phyloP scores from a whole-genome alignment of 306 rosid species.

The Quercus glauca region DNA sequence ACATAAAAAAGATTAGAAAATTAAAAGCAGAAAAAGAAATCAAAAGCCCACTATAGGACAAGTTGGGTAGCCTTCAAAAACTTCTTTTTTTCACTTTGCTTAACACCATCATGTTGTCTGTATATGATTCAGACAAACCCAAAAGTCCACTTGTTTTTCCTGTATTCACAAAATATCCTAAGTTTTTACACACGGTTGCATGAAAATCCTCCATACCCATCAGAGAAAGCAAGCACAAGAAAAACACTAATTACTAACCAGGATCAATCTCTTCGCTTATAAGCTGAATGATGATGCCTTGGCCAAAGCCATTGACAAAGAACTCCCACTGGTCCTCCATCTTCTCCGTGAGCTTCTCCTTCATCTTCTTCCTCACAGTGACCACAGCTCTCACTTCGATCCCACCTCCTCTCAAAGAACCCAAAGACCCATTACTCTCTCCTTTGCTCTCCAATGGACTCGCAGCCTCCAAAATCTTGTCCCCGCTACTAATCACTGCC shows the following conservation, averaged over 20 bases:
- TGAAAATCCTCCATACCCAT: not conserved
- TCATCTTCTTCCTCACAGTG: constrained; percentile 74
- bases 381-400: constrained; percentile 60
- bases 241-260: constrained; percentile 28
- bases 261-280: constrained; percentile 72
- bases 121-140: not conserved
- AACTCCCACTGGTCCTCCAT: constrained; percentile 76
- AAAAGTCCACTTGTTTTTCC: not conserved
- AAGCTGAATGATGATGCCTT: constrained; percentile 76
- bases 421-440: constrained; percentile 27
- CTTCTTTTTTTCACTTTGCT: not conserved
- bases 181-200: not conserved
- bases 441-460: constrained; percentile 37
- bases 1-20: not conserved
- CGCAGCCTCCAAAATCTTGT: constrained; percentile 32
- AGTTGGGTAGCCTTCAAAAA: not conserved
- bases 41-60: not conserved
- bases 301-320: constrained; percentile 71
- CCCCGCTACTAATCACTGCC: constrained; percentile 55
- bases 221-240: not conserved
- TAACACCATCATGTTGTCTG: not conserved
- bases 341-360: constrained; percentile 56
- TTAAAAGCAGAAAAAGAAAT: not conserved
- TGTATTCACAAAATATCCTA: too few relatives aligned
- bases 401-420: constrained; percentile 30